A percentile compares a stretch with the other conserved stretches of the same genome.
phyloP scores from a whole-genome alignment of 805 yeast species.

The Saccharomyces kudriavzevii region DNA sequence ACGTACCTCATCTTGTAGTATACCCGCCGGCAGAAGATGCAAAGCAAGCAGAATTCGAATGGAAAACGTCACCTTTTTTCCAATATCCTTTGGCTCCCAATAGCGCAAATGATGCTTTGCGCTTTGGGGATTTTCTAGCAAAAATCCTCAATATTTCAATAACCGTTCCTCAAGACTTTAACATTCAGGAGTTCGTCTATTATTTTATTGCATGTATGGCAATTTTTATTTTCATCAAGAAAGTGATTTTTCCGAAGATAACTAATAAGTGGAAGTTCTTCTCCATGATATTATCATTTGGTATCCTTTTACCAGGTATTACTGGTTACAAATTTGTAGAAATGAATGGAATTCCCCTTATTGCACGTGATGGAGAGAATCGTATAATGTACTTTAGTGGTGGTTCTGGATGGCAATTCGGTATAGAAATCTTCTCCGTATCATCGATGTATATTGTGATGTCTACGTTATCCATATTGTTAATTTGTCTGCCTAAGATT shows the following conservation, averaged over 20 bases:
- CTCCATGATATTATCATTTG: constrained; percentile 31
- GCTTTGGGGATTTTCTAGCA: constrained; percentile 49
- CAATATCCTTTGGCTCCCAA: constrained; percentile 27
- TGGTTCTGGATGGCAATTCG: constrained; percentile 61
- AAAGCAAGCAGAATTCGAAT: constrained; percentile 16
- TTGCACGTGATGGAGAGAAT: constrained; percentile 45
- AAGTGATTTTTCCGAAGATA: constrained; percentile 33
- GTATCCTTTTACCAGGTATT: constrained; percentile 37
- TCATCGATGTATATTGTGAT: constrained; percentile 43
- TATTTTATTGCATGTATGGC: constrained; percentile 42
- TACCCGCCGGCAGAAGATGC: constrained; percentile 41
- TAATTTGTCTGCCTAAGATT: constrained; percentile 34
- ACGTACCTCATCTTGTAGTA: constrained; percentile 63
- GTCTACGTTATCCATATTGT: constrained; percentile 33
- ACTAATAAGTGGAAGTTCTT: constrained; percentile 22
- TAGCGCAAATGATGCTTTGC: constrained; percentile 33
- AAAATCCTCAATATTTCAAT: constrained; percentile 38
- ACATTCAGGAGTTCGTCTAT: constrained; percentile 34
- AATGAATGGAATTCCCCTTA: constrained; percentile 54
- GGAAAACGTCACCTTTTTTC: constrained; percentile 32
- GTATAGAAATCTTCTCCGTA: constrained; percentile 53
- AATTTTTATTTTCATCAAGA: constrained; percentile 41
- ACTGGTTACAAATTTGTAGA: constrained; percentile 61
- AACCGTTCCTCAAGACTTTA: constrained; percentile 37
- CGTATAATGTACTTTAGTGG: constrained; percentile 54